phyloP scores from a whole-genome alignment of 208 protist species.

The Trypanosoma congolense region DNA sequence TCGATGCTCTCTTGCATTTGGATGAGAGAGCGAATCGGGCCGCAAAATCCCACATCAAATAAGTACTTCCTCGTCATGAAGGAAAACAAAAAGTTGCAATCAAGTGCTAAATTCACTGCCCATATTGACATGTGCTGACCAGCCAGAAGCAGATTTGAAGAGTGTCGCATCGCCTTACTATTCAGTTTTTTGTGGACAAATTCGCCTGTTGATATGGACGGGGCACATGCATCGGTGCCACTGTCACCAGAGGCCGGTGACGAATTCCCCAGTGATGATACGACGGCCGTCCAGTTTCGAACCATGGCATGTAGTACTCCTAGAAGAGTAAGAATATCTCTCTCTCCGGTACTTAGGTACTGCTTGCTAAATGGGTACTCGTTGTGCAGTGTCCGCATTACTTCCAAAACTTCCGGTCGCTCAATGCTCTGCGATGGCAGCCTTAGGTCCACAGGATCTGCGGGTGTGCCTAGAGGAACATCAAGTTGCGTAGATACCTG shows the following conservation, averaged over 20 bases:
- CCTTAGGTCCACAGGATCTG: conserved; percentile 29
- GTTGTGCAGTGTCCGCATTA: conserved; percentile 21
- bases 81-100: conserved; percentile 80
- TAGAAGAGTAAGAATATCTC: conserved; percentile 61
- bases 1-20: conserved; percentile 48
- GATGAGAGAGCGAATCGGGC: conserved; percentile 44
- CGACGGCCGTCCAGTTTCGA: conserved; percentile 44
- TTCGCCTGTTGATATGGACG: conserved; percentile 33
- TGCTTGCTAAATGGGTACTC: conserved; percentile 46
- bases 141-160: conserved; percentile 63
- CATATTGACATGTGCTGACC: conserved; percentile 72
- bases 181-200: conserved; percentile 78
- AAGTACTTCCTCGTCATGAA: conserved; percentile 65
- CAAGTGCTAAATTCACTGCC: conserved; percentile 74
- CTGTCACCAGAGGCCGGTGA: not conserved
- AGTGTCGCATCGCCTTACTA: conserved; percentile 77
- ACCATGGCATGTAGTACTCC: conserved; percentile 43
- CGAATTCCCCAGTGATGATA: conserved; percentile 10
- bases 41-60: conserved; percentile 78
- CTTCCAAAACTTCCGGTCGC: conserved; percentile 16
- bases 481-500: conserved; percentile 12
- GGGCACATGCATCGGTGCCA: conserved; percentile 21
- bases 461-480: conserved; percentile 21
- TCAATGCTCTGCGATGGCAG: conserved; percentile 24
- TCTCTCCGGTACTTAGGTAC: conserved; percentile 42